These are phyloP conservation scores for Fraxinus nigra DNA, from an alignment of 305 asterid species.

Conservation along the genomic window DNA sequence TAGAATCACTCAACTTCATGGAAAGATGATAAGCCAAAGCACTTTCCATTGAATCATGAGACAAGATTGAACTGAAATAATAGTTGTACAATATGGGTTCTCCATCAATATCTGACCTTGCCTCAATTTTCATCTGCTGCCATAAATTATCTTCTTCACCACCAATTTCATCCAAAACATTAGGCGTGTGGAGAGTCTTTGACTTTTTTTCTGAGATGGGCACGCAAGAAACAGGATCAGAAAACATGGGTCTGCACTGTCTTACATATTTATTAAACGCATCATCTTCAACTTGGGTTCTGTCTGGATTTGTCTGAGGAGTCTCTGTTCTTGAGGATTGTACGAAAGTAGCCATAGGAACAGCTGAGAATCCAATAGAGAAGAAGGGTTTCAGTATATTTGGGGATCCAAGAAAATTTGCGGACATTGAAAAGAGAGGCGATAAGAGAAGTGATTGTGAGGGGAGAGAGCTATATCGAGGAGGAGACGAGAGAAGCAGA, in stretches of 20 bases:
- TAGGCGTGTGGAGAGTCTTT: not conserved
- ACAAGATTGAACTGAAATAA: slow-evolving; percentile 50
- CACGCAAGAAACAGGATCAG: slow-evolving; percentile 37
- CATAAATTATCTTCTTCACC: slow-evolving; percentile 38
- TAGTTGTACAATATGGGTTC: slow-evolving; percentile 69
- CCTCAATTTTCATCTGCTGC: slow-evolving; percentile 65
- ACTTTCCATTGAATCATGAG: slow-evolving; percentile 55
- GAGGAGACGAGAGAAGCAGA: not conserved
- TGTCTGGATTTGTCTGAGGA: slow-evolving; percentile 28
- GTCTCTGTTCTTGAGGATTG: slow-evolving; percentile 47
- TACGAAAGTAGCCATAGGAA: slow-evolving; percentile 62
- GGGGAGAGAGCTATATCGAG: slow-evolving; percentile 29
- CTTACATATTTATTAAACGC: slow-evolving; percentile 30
- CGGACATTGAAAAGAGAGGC: slow-evolving; percentile 43
- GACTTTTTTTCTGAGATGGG: slow-evolving; percentile 29
- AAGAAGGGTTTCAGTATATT: slow-evolving; percentile 10
- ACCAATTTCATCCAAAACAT: not conserved
- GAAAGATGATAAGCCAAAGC: slow-evolving; percentile 66
- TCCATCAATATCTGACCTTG: slow-evolving; percentile 49
- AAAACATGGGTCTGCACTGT: slow-evolving; percentile 39
- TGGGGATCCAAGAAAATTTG: slow-evolving; percentile 32
- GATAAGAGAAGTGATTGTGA: slow-evolving; percentile 27
- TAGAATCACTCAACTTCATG: slow-evolving; percentile 50
- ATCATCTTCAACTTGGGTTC: slow-evolving; percentile 33
- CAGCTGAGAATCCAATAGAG: slow-evolving; percentile 15